Evolutionary conservation across 2,329 filamentous ascomycete genomes (phyloP), one percentile per base, ranked within the genome.

Genomic region (Epichloe baconii): DNA sequence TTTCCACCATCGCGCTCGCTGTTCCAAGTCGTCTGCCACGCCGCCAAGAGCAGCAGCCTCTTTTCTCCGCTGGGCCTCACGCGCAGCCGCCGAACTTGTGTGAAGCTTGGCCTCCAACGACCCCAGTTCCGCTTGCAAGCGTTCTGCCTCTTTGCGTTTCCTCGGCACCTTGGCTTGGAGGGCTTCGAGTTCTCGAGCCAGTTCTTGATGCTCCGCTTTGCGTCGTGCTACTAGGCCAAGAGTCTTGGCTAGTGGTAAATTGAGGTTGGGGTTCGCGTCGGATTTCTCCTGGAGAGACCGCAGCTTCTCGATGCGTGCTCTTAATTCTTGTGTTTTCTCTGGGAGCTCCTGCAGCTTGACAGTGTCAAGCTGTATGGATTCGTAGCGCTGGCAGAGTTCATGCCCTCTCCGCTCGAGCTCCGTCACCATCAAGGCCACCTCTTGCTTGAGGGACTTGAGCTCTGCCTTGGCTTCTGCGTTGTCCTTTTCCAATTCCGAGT

Each of bases 361-460:
- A 2, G 70, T 76, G 58, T 80, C 75, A 26, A 72, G 59, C 54
- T 71, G 64, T 19, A 80, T 67, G 26, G 57, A 65, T 57, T 80
- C 73, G 56, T 81, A 77, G 48, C 72, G 74, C 48, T 65, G 67
- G 55, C 72, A 76, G 50, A 90, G 67, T 35, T 80, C 76, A 46
- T 74, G 70, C 0, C 79, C 82, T 54, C 77, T 78, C 49, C 64
- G 66, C 63, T 94, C 88, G 58, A 96, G 76, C 54, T 85, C 82
- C 21, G 73, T 69, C 15, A 94, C 81, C 72, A 91, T 79, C 41
- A 79, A 75, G 11, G 80, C 79, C 2, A 95, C 88, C 54, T 90
- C 84, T 15, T 78, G 75, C 69, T 97, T 97, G 61, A 86, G 82
- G 42, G 79, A 77, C 65, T 93, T 88, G 36, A 97, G 75, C 47